Conservation (phyloP, 2,329 filamentous ascomycete genomes). For the Fusarium xylarioides region DNA sequence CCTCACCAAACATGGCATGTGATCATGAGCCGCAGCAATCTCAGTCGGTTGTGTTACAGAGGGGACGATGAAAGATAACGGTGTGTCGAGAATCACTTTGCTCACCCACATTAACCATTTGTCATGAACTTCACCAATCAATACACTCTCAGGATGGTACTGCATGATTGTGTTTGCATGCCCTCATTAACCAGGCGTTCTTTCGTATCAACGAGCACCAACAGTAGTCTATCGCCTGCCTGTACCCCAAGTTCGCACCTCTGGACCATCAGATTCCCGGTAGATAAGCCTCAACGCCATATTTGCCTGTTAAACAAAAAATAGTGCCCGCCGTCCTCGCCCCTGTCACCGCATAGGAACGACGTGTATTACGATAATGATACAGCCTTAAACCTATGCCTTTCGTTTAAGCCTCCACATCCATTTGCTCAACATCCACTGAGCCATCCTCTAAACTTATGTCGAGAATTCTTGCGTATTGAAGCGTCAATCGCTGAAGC, state of each 20-base stretch:
- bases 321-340: neutral
- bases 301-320: slow-evolving; percentile 25
- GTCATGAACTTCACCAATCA: slow-evolving; percentile 14
- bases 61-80: slow-evolving; percentile 11
- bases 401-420: slow-evolving; percentile 48
- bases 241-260: slow-evolving; percentile 9
- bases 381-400: slow-evolving; percentile 22
- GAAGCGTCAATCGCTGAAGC: slow-evolving; percentile 91
- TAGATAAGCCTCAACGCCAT: slow-evolving; percentile 31
- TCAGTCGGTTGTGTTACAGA: slow-evolving; percentile 5
- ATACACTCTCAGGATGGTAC: slow-evolving; percentile 20
- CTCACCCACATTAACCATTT: slow-evolving; percentile 3
- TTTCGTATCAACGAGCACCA: slow-evolving; percentile 26
- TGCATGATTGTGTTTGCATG: slow-evolving; percentile 27
- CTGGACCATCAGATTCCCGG: slow-evolving; percentile 11
- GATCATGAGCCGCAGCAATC: neutral
- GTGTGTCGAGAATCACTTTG: slow-evolving; percentile 14
- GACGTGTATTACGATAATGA: slow-evolving; percentile 21
- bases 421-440: slow-evolving; percentile 55
- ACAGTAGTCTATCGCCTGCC: slow-evolving; percentile 27
- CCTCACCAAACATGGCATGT: slow-evolving; percentile 7
- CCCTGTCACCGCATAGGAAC: neutral
- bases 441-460: slow-evolving; percentile 61
- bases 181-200: slow-evolving; percentile 22
- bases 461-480: slow-evolving; percentile 86